Conservation (phyloP, 495 filamentous ascomycete species). For the Cladorrhinum samala region DNA sequence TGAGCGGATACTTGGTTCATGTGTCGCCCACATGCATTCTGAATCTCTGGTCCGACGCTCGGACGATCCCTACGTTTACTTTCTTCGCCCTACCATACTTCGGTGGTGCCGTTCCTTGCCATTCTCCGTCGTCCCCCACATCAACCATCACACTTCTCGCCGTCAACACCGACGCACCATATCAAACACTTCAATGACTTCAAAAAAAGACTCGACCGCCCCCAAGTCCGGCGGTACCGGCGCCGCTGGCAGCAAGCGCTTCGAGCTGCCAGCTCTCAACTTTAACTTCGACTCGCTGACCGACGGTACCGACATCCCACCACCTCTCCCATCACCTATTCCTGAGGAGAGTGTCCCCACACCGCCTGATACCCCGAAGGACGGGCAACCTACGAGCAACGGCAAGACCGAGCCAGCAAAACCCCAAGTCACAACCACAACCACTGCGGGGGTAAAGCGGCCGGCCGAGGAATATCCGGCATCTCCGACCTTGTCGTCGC, state of each 20-base stretch:
- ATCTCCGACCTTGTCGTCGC: slow-evolving; percentile 40
- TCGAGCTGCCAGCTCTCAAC: slow-evolving; percentile 48
- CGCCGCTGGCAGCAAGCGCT: slow-evolving; percentile 32
- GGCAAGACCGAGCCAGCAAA: slow-evolving; percentile 27
- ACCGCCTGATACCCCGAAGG: slow-evolving; percentile 28
- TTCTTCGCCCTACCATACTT: background rate
- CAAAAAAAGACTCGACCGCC: slow-evolving; percentile 16
- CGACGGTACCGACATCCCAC: slow-evolving; percentile 53
- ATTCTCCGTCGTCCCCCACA: background rate
- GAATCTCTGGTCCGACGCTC: slow-evolving; percentile 5
- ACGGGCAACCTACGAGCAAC: slow-evolving; percentile 25
- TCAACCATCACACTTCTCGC: background rate
- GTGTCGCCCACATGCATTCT: background rate
- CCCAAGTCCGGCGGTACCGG: slow-evolving; percentile 8
- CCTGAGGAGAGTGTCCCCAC: slow-evolving; percentile 36
- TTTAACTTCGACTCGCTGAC: slow-evolving; percentile 48
- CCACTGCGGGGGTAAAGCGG: slow-evolving; percentile 32
- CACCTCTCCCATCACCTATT: slow-evolving; percentile 46
- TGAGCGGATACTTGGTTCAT: background rate
- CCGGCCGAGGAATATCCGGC: slow-evolving; percentile 37
- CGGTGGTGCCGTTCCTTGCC: background rate
- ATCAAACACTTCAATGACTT: slow-evolving; percentile 19
- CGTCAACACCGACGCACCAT: background rate
- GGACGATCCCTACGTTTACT: slow-evolving; percentile 10
- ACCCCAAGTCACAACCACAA: slow-evolving; percentile 23